Percentiles rank a stretch among this genome's conserved stretches.
These are phyloP conservation scores for Backusella sp. DNA, from an alignment of 192 early-diverging fungal species.

Conservation along the genomic window DNA sequence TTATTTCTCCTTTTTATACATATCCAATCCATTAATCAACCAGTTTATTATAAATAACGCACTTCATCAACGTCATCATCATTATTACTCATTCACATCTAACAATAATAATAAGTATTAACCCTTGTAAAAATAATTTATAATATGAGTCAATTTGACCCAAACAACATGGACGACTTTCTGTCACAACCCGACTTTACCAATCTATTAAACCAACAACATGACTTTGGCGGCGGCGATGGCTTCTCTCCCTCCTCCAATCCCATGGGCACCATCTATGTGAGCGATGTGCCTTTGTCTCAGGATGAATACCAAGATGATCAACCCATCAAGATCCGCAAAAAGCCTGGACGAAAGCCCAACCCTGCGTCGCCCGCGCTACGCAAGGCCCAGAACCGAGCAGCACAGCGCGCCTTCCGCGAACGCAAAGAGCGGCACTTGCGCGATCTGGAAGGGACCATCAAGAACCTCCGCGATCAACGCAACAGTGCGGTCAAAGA, in stretches of 20 bases:
- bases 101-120: background rate
- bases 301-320: slow-evolving; percentile 9
- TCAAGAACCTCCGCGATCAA: slow-evolving; percentile 62
- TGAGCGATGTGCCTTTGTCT: background rate
- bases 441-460: slow-evolving; percentile 69
- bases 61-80: background rate
- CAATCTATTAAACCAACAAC: background rate
- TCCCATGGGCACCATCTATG: background rate
- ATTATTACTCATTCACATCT: background rate
- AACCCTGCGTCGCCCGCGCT: slow-evolving; percentile 58
- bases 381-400: slow-evolving; percentile 80
- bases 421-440: slow-evolving; percentile 83
- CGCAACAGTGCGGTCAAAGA: slow-evolving; percentile 46
- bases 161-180: background rate
- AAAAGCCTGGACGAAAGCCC: slow-evolving; percentile 59
- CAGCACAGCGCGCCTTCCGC: slow-evolving; percentile 88
- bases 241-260: background rate
- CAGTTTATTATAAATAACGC: background rate
- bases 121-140: background rate
- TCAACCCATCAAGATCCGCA: slow-evolving; percentile 45
- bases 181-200: background rate
- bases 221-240: background rate
- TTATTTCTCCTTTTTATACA: background rate
- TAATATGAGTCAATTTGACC: background rate
- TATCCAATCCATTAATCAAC: background rate